These are phyloP conservation scores for Pyrus communis DNA, from an alignment of 306 rosid genomes.

Conservation along the genomic window DNA sequence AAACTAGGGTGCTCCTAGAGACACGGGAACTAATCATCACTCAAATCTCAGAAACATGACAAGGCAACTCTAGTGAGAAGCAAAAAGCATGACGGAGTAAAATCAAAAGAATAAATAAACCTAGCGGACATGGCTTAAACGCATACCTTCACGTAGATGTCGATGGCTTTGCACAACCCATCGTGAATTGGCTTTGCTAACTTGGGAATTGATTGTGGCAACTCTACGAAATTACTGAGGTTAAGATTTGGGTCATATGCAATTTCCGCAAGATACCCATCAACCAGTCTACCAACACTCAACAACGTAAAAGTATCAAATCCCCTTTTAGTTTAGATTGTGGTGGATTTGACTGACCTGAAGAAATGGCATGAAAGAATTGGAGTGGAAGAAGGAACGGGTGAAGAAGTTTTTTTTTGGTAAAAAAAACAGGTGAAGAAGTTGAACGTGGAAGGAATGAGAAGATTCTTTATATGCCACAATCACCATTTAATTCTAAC, in stretches of 20 bases:
- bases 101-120: background rate
- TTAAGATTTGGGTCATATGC: slow-evolving; percentile 57
- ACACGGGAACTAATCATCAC: background rate
- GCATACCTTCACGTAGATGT: slow-evolving; percentile 73
- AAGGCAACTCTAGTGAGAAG: background rate
- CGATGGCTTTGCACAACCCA: slow-evolving; percentile 66
- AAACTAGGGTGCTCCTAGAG: slow-evolving; percentile 68
- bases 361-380: too few relatives aligned
- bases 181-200: slow-evolving; percentile 75
- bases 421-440: too few relatives aligned
- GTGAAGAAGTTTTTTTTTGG: too few relatives aligned
- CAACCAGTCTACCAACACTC: too few relatives aligned
- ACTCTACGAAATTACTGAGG: slow-evolving; percentile 45
- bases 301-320: too few relatives aligned
- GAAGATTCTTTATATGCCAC: rapidly evolving
- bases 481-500: too few relatives aligned
- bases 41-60: background rate
- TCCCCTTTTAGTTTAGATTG: too few relatives aligned
- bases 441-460: too few relatives aligned
- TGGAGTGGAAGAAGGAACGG: too few relatives aligned
- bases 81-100: background rate
- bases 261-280: slow-evolving; percentile 55
- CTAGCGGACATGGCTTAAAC: background rate
- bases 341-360: too few relatives aligned
- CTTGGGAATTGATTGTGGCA: slow-evolving; percentile 64